These are phyloP conservation scores for Solanum bulbocastanum DNA, from an alignment of 257 asterid genomes.

Conservation along the genomic window DNA sequence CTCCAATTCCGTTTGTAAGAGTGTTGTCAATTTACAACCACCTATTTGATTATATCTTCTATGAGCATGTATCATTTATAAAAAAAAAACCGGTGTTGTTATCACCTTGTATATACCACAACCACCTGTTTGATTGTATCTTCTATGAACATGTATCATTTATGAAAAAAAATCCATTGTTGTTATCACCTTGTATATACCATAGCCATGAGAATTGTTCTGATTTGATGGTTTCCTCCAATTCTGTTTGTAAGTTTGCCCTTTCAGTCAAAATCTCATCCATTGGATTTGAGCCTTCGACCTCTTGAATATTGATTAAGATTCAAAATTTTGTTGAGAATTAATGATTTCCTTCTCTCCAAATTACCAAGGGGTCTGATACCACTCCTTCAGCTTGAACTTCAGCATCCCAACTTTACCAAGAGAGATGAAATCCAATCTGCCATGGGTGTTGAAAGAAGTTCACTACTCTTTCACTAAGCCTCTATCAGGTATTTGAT, in stretches of 20 bases:
- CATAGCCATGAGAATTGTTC: background rate
- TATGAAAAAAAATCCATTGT: background rate
- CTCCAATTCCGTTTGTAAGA: background rate
- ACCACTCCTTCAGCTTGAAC: background rate
- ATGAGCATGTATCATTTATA: no score
- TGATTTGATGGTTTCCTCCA: background rate
- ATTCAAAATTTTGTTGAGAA: background rate
- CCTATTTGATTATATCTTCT: no score
- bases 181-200: background rate
- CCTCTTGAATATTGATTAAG: background rate
- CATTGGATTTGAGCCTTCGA: background rate
- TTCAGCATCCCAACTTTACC: background rate
- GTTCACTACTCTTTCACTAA: background rate
- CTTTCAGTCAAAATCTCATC: background rate
- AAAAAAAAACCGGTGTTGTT: background rate
- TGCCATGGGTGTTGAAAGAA: background rate
- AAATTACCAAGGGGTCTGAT: background rate
- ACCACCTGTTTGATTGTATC: background rate
- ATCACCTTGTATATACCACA: background rate
- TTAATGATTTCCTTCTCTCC: background rate
- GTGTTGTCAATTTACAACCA: background rate
- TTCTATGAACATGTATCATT: background rate
- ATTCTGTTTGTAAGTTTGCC: background rate
- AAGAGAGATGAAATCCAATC: background rate
- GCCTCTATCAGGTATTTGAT: background rate